phyloP scores from a whole-genome alignment of 1,284 basidiomycete species.

The Cystobasidium pallidum region DNA sequence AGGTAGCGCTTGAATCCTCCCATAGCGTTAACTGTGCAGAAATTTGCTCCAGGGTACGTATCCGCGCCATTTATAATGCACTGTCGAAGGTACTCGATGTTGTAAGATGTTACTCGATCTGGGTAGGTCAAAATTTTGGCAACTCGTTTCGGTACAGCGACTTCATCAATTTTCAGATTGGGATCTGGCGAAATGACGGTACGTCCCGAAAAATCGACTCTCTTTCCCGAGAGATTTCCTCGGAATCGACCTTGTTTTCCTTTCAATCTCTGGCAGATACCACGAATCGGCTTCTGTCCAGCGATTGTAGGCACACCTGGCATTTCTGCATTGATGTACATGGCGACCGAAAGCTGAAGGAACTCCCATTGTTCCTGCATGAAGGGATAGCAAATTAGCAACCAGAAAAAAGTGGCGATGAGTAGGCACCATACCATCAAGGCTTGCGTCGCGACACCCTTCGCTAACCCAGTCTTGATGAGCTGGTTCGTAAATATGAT shows the following conservation, averaged over 20 bases:
- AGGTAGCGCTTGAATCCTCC: conserved; percentile 76
- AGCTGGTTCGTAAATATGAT: conserved; percentile 94
- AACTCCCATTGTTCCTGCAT: conserved; percentile 99
- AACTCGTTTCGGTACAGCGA: conserved; percentile 94
- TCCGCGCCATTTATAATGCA: conserved; percentile 90
- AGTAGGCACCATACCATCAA: conserved; percentile 70
- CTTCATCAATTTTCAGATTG: conserved; percentile 95
- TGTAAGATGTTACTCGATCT: conserved; percentile 90
- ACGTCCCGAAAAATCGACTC: conserved; percentile 97
- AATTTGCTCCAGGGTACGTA: conserved; percentile 94
- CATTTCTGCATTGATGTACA: conserved; percentile 98
- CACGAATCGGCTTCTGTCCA: conserved; percentile 88
- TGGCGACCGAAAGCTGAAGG: conserved; percentile 87
- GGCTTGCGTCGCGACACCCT: conserved; percentile 82
- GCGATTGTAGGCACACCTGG: conserved; percentile 65
- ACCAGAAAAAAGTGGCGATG: conserved; percentile 9
- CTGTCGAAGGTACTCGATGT: conserved; percentile 75
- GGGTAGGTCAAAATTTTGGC: conserved; percentile 96
- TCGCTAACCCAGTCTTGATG: conserved; percentile 85
- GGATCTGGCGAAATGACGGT: conserved; percentile 99
- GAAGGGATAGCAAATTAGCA: neutral
- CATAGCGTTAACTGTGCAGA: conserved; percentile 70
- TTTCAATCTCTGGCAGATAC: conserved; percentile 97
- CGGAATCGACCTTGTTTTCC: conserved; percentile 99
- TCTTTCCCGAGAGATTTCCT: conserved; percentile 97